Percentiles rank a stretch among this genome's conserved stretches.
Evolutionary conservation across 495 filamentous ascomycete species (phyloP).

Genomic region (Podospora anserina): DNA sequence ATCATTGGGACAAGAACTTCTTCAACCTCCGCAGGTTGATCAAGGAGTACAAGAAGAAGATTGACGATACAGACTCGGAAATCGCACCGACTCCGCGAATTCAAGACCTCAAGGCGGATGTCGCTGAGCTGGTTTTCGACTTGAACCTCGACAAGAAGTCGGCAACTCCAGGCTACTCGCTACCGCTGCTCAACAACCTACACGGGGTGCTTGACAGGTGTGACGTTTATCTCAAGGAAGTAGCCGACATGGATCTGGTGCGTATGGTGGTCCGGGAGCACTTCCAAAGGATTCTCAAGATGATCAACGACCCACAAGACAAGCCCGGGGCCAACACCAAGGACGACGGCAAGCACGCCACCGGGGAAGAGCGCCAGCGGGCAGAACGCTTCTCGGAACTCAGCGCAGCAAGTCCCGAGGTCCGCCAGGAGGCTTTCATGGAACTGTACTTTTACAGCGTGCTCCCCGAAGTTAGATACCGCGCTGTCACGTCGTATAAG

Average conservation of each 20-base stretch:
- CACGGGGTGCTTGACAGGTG: constrained; percentile 36
- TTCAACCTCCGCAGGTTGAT: constrained; percentile 38
- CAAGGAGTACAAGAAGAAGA: constrained; percentile 30
- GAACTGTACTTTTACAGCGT: constrained; percentile 42
- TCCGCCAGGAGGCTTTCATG: constrained; percentile 42
- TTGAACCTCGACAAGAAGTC: constrained; percentile 16
- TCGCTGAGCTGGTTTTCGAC: constrained; percentile 13
- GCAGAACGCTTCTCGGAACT: constrained; percentile 33
- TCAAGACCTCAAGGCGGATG: constrained; percentile 17
- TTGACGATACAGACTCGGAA: constrained; percentile 18
- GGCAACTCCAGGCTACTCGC: constrained; percentile 24
- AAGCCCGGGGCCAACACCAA: constrained; percentile 13
- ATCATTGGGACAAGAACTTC: constrained; percentile 44
- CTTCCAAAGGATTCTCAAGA: constrained; percentile 36
- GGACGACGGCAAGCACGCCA: background rate
- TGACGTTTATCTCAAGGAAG: constrained; percentile 28
- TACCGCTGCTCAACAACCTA: constrained; percentile 35
- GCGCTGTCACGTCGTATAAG: constrained; percentile 24
- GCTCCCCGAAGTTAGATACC: constrained; percentile 30
- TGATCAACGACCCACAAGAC: constrained; percentile 31
- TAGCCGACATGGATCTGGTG: constrained; percentile 28
- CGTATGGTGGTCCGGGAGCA: constrained; percentile 36
- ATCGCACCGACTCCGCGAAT: constrained; percentile 3
- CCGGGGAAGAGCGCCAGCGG: background rate
- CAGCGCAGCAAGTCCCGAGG: constrained; percentile 36